phyloP scores from a whole-genome alignment of 495 filamentous ascomycete genomes.

The Neurospora sp. region DNA sequence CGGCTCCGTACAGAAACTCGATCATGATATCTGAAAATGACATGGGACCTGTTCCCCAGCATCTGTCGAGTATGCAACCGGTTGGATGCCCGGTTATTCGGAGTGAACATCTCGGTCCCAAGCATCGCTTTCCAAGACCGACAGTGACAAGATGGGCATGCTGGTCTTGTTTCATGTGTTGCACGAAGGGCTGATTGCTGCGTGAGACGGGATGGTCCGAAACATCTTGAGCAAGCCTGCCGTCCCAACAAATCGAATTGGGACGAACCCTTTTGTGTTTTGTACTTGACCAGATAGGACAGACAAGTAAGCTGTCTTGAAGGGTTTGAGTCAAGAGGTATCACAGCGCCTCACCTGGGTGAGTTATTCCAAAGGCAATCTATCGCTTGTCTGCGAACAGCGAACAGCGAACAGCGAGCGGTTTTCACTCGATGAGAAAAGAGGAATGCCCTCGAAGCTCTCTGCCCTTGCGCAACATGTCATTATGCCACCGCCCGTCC shows the following conservation, averaged over 20 bases:
- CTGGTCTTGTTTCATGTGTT: not conserved
- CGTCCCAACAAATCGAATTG: not conserved
- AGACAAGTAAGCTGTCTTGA: not conserved
- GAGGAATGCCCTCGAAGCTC: not conserved
- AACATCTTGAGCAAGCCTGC: not conserved
- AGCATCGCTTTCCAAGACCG: not conserved
- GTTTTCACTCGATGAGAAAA: not conserved
- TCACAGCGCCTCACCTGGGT: not conserved
- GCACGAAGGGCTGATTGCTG: not conserved
- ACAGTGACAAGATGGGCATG: not conserved
- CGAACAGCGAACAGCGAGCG: not conserved
- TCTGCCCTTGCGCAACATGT: not conserved
- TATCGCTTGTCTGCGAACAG: not conserved
- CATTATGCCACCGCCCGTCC: not conserved
- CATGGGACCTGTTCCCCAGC: not conserved
- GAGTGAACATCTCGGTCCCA: not conserved
- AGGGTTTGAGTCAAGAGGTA: not conserved
- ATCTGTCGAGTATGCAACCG: not conserved
- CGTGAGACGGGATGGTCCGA: not conserved
- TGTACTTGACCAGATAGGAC: not conserved
- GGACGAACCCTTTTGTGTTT: not conserved
- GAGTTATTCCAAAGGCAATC: not conserved
- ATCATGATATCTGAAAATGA: not conserved
- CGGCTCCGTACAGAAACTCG: not conserved
- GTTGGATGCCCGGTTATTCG: not conserved